Conservation (phyloP, 371 early-diverging fungal genomes). For the Mucor sp. region DNA sequence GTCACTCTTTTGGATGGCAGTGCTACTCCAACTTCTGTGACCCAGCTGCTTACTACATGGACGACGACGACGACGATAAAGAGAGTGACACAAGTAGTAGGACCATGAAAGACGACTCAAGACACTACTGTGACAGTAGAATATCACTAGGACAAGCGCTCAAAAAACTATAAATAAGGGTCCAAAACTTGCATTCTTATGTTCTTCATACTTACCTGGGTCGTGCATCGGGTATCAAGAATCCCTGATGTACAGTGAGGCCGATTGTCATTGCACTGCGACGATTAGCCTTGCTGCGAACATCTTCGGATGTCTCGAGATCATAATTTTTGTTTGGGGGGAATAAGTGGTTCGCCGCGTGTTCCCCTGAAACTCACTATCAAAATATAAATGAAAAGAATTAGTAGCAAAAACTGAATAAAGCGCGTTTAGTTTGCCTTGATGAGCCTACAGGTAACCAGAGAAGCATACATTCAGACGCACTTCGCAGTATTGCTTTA, state of each 20-base stretch:
- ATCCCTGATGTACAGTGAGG: constrained; percentile 29
- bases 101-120: not conserved
- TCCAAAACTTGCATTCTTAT: constrained; percentile 4
- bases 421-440: no score
- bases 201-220: constrained; percentile 49
- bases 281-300: constrained; percentile 39
- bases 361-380: constrained; percentile 19
- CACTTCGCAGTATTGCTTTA: no score
- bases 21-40: no score
- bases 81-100: not conserved
- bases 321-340: constrained; percentile 49
- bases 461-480: no score
- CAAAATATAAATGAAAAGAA: not conserved
- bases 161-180: constrained; percentile 33
- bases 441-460: no score
- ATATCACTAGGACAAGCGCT: not conserved
- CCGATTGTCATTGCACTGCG: constrained; percentile 47
- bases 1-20: no score
- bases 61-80: no score
- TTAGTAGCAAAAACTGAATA: no score
- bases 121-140: not conserved
- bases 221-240: constrained; percentile 38
- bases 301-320: constrained; percentile 47
- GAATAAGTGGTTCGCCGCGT: constrained; percentile 39
- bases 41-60: no score